These are phyloP conservation scores for Actinidia chinensis DNA, from an alignment of 179 eudicot species.

Conservation along the genomic window DNA sequence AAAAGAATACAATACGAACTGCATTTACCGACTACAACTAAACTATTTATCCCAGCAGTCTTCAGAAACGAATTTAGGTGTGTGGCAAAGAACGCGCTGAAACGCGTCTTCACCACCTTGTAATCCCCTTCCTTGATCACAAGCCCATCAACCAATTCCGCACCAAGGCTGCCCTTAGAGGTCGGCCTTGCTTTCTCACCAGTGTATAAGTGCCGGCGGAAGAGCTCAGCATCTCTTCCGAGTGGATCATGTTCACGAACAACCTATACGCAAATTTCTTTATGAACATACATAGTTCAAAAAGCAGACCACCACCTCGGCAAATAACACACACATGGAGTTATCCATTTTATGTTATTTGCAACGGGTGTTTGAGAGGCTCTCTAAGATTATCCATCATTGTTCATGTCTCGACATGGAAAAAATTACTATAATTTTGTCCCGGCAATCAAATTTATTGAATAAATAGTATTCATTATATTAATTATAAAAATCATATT, in stretches of 20 bases:
- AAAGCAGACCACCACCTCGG: not conserved
- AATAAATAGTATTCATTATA: too few relatives aligned
- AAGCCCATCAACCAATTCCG: conserved; percentile 83
- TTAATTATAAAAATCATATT: too few relatives aligned
- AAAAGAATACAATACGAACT: not conserved
- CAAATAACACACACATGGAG: too few relatives aligned
- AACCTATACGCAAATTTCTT: conserved; percentile 44
- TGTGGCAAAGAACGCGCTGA: conserved; percentile 89
- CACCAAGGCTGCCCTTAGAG: conserved; percentile 63
- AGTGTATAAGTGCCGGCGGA: conserved; percentile 63
- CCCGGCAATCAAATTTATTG: too few relatives aligned
- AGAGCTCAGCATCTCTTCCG: conserved; percentile 89
- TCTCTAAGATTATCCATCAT: too few relatives aligned
- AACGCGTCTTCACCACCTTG: conserved; percentile 81
- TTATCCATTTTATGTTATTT: too few relatives aligned
- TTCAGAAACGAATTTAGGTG: conserved; percentile 66
- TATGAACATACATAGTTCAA: conserved; percentile 3
- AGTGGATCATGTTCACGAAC: conserved; percentile 92
- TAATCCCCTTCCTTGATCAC: conserved; percentile 64
- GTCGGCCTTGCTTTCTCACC: conserved; percentile 58
- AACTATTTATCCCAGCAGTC: conserved; percentile 58
- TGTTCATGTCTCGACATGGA: too few relatives aligned
- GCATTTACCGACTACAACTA: conserved; percentile 65
- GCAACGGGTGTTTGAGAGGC: too few relatives aligned
- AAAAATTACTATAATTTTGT: too few relatives aligned